Evolutionary conservation across 306 rosid genomes (phyloP), one percentile per base, ranked within the genome.

Genomic region (Luffa acutangula): DNA sequence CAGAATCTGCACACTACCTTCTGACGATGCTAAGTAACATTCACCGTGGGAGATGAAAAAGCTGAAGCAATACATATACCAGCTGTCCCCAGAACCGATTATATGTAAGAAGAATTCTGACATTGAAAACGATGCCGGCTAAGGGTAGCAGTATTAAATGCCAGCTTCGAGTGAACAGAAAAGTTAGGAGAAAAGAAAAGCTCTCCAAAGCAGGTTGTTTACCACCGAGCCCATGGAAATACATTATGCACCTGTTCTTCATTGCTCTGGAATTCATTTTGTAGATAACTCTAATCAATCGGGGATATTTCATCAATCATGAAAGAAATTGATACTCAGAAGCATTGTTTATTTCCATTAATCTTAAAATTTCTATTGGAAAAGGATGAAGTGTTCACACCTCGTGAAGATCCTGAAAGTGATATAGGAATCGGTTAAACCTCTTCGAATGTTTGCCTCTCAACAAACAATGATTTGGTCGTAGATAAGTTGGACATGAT

Each of bases 401-500:
- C 69, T 78, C 76, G 53, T 60, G 84, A 31, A 36, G 73, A 80
- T 81, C 75, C 79, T 56, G 84, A 77, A 78, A 83, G 81, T 17
- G 89, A 77, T 79, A 83, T 54, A 37, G 86, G 21, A 43, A 80
- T 81, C 74, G 31, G 45, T 83, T 46, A 80, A 82, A 78, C 62
- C 81, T 65, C 84, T 89, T 84, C 70, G 82, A 84, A 75, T 80
- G 83, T 53, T 18, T 85, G 80, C 56, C 79, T 84, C 76, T 80
- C 51, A 64, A 74, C 71, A 49, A 81, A 75, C 64, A 86, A 83
- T 76, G 82, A 87, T 63, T 85, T 56, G 37, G 17, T 75, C 6
- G 66, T 86, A 76, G 76, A 81, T 80, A 67, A 87, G 77, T 82
- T 86, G 45, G 84, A 84, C 56, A 73, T 85, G 72, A 86, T 85